Conservation (phyloP, 768 basidiomycete species). For the Termitomyces bulborhizus region DNA sequence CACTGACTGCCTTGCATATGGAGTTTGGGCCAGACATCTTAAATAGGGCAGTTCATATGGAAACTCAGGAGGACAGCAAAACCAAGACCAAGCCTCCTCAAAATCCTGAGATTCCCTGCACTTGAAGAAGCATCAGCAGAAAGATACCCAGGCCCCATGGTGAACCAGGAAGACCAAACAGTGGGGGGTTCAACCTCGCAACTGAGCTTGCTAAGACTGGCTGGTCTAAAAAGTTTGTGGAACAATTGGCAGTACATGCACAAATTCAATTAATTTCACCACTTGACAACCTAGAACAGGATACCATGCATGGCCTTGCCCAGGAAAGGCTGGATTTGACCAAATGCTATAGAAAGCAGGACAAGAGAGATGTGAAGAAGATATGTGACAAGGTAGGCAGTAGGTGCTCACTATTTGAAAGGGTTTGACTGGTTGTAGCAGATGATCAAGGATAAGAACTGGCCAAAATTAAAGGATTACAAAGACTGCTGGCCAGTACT, state of each 20-base stretch:
- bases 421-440: not conserved
- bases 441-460: constrained; percentile 9
- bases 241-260: not conserved
- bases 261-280: not conserved
- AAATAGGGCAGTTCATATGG: too few species aligned
- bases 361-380: not conserved
- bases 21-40: too few species aligned
- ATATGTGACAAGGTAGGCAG: constrained; percentile 2
- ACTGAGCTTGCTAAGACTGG: not conserved
- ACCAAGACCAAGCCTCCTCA: too few species aligned
- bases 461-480: constrained; percentile 6
- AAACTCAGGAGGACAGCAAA: too few species aligned
- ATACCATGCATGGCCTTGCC: not conserved
- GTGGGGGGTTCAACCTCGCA: constrained; percentile 2
- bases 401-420: not conserved
- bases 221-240: constrained; percentile 5
- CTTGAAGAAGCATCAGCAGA: too few species aligned
- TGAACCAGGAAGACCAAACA: constrained; percentile 8
- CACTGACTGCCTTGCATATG: too few species aligned
- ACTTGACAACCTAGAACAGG: not conserved
- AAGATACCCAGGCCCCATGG: too few species aligned
- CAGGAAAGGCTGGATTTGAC: not conserved
- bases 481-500: constrained; percentile 8
- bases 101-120: too few species aligned
- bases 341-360: constrained; percentile 1